phyloP scores from a whole-genome alignment of 2,329 filamentous ascomycete genomes.

The Fusarium penzigii region DNA sequence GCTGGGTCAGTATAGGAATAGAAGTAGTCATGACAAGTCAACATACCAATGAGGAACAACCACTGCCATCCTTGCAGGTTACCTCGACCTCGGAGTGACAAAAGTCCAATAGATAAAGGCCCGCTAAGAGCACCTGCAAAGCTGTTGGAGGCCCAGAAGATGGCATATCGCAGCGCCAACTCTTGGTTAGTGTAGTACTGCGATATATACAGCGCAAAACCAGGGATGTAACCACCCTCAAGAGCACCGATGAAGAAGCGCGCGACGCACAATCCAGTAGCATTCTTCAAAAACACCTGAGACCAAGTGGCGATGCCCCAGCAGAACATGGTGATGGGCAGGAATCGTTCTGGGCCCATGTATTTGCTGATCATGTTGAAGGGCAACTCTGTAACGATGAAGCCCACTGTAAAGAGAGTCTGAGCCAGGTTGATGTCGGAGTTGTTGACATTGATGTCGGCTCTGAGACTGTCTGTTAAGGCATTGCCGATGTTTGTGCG shows the following conservation, averaged over 20 bases:
- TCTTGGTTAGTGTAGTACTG: constrained; percentile 33
- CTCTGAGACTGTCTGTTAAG: constrained; percentile 50
- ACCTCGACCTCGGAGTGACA: constrained; percentile 26
- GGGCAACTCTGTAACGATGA: constrained; percentile 45
- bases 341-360: constrained; percentile 30
- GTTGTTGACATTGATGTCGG: constrained; percentile 49
- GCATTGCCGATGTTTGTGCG: constrained; percentile 49
- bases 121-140: constrained; percentile 30
- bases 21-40: fast-evolving
- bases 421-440: constrained; percentile 54
- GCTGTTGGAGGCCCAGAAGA: constrained; percentile 34
- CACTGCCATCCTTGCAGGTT: constrained; percentile 33
- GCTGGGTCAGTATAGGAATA: background rate
- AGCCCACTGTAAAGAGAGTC: constrained; percentile 51
- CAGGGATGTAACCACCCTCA: constrained; percentile 35
- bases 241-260: constrained; percentile 33
- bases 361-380: constrained; percentile 32
- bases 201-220: constrained; percentile 33
- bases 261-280: constrained; percentile 23
- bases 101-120: constrained; percentile 28
- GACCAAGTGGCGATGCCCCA: constrained; percentile 33
- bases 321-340: constrained; percentile 32
- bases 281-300: constrained; percentile 31
- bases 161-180: constrained; percentile 28
- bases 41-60: constrained; percentile 32